Evolutionary conservation across 768 basidiomycete genomes (phyloP).

Genomic region (Kockovaella imperatae): DNA sequence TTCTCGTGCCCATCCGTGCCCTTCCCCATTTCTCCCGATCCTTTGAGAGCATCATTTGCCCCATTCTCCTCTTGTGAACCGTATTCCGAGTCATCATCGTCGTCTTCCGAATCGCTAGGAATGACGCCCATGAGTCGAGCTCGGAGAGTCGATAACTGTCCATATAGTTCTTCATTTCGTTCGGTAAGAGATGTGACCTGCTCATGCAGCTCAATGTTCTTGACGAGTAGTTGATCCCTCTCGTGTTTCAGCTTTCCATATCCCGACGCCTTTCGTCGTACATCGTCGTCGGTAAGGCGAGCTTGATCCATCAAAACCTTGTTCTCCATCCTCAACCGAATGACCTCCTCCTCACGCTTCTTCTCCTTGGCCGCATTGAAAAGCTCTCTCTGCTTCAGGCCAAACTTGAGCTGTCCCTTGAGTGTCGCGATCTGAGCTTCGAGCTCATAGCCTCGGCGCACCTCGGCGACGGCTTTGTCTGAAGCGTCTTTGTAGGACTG

Average conservation of each 20-base stretch:
- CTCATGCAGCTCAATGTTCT: conserved; percentile 6
- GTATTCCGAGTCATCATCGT: conserved; percentile 5
- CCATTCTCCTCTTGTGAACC: neutral
- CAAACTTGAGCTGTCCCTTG: conserved; percentile 17
- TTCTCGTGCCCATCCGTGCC: conserved; percentile 5
- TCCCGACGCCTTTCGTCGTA: conserved; percentile 20
- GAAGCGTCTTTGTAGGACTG: conserved; percentile 18
- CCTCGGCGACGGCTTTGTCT: conserved; percentile 14
- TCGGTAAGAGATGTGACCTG: neutral
- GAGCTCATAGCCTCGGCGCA: conserved; percentile 2
- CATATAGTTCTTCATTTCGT: conserved; percentile 25
- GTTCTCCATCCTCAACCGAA: conserved; percentile 5
- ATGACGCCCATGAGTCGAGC: conserved; percentile 26
- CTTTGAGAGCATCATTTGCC: neutral
- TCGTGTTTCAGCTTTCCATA: conserved; percentile 6
- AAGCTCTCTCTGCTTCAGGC: conserved; percentile 25
- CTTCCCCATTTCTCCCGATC: conserved; percentile 2
- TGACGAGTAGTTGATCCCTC: conserved; percentile 6
- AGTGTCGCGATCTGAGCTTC: conserved; percentile 6
- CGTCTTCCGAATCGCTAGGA: conserved; percentile 1
- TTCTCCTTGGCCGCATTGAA: conserved; percentile 8
- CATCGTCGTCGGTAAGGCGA: conserved; percentile 24
- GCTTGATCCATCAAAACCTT: conserved; percentile 28
- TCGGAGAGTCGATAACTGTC: conserved; percentile 15
- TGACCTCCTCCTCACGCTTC: conserved; percentile 1